A percentile compares a stretch with the other conserved stretches of the same genome.
phyloP scores from a whole-genome alignment of 495 filamentous ascomycete genomes.

The Oleoguttula mirabilis region DNA sequence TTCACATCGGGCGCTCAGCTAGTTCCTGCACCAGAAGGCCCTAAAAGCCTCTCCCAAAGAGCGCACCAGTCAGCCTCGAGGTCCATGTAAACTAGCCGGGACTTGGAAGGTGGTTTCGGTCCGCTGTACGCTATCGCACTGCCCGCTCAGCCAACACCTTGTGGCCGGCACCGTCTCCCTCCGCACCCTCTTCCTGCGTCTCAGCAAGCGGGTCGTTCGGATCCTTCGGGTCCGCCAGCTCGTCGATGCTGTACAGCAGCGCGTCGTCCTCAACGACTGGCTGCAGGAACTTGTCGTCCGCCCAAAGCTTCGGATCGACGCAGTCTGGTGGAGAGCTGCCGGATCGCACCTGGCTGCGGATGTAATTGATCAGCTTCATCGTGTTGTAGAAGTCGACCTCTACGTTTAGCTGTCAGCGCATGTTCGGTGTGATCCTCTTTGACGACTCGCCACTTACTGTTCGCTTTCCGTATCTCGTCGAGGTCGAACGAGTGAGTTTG shows the following conservation, averaged over 20 bases:
- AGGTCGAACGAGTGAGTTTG: constrained; percentile 65
- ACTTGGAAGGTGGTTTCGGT: too few species aligned
- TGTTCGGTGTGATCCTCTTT: background rate
- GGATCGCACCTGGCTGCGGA: constrained; percentile 44
- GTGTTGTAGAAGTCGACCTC: constrained; percentile 70
- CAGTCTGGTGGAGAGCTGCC: constrained; percentile 41
- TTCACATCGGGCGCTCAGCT: too few species aligned
- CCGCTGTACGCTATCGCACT: background rate
- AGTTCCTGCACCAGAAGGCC: too few species aligned
- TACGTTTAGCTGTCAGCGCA: too few species aligned
- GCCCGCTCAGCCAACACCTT: constrained; percentile 4
- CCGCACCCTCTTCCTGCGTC: background rate
- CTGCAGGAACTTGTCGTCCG: constrained; percentile 65
- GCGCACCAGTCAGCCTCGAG: too few species aligned
- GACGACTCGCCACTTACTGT: constrained; percentile 43
- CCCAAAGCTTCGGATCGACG: constrained; percentile 46
- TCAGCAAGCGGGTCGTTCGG: background rate
- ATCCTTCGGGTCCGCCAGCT: constrained; percentile 41
- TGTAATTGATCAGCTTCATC: constrained; percentile 78
- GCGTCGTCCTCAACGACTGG: constrained; percentile 86
- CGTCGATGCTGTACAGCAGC: constrained; percentile 70
- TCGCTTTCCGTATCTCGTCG: constrained; percentile 44
- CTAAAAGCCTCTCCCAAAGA: too few species aligned
- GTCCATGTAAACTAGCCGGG: too few species aligned
- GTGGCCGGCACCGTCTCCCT: background rate